Evolutionary conservation across 345 rosid species (phyloP), one percentile per base, ranked within the genome.

Genomic region (Corchorus olitorius): DNA sequence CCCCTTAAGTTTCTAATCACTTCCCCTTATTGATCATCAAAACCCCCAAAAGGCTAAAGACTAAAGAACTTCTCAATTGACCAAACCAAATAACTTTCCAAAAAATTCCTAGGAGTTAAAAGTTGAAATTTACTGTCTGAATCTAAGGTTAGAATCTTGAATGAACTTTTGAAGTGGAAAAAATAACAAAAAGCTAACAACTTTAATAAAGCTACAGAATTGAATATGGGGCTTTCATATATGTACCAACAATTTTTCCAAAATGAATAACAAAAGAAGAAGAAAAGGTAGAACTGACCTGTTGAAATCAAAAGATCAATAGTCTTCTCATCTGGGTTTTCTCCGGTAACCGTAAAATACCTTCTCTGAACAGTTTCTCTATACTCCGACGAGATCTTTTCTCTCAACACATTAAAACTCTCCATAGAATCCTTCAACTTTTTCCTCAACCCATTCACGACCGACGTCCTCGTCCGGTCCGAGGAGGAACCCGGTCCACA

Each of bases 311-410:
- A 78, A 19, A 83, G 89, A 87, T 97, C 98, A 3, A 97, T 80
- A 1, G 90, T 86, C 79, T 64, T 76, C 63, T 92, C 99, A 48
- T 94, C 97, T 0, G 98, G 98, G 79, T 92, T 90, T 81, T 93
- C 97, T 17, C 98, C 99, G 43, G 98, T 91, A 76, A 94, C 97
- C 2, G 98, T 97, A 54, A 85, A 94, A 65, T 91, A 97, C 82
- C 99, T 86, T 76, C 99, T 77, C 89, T 89, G 89, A 1, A 94
- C 97, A n/a, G 99, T 94, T 80, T 93, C 98, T 81, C 93, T 84
- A 35, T 94, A 91, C 90, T 97, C 99, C 0, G 85, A 64, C 33
- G 97, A 90, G 39, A 93, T 89, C 80, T 80, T 82, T 83, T 88
- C 88, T 66, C 98, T 91, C 85, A 97, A 78, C 13, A 69, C 82